Base-by-base conservation (phyloP, 1,284 basidiomycete species). In the Ceratobasidium sp. region DNA sequence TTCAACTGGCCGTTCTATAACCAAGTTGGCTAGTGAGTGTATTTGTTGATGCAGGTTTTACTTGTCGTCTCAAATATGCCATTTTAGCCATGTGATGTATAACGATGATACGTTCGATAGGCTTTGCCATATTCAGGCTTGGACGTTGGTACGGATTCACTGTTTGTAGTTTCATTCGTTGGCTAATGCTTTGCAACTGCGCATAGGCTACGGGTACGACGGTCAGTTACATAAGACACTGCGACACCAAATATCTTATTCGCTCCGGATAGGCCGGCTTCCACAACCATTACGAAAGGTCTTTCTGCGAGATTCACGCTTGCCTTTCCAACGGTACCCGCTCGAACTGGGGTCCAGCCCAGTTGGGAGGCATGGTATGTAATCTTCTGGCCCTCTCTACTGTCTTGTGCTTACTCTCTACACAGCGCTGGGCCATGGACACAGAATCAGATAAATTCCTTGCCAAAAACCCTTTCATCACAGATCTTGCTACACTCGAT, bases 181-280 rank as follows among this genome's bases (percentile, higher is more conserved):
- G 1, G 6, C 46, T 66, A 7, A 66, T 22, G 8, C 3, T 7
- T n/a, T 29, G 5, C 17, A 4, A 4, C 15, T 25, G 17, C 9
- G 51, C 32, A 6, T n/a, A 66, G 64, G 64, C 11, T 22, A 46
- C 19, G 5, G 64, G 64, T 13, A 5, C 51, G 51, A 66, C 64
- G n/a, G 64, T 66, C 13, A 25, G 62, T n/a, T 34, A 17, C 22
- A 66, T 46, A 22, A 34, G 17, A 32, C 29, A 51, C 46, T 19
- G 9, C 43, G 6, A 17, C 3, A 32, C 7, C 9, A 25, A 40
- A 9, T 22, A 8, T n/a, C 1, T 44, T 49, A n/a, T n/a, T n/a
- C n/a, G n/a, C n/a, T n/a, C n/a, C n/a, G 1, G 5, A 66, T 25
- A 66, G 64, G 64, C 64, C 78, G 64, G 81, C 79, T 59, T 73